Base-by-base conservation (phyloP, 2,329 filamentous ascomycete genomes). In the Orbilia brochopaga region DNA sequence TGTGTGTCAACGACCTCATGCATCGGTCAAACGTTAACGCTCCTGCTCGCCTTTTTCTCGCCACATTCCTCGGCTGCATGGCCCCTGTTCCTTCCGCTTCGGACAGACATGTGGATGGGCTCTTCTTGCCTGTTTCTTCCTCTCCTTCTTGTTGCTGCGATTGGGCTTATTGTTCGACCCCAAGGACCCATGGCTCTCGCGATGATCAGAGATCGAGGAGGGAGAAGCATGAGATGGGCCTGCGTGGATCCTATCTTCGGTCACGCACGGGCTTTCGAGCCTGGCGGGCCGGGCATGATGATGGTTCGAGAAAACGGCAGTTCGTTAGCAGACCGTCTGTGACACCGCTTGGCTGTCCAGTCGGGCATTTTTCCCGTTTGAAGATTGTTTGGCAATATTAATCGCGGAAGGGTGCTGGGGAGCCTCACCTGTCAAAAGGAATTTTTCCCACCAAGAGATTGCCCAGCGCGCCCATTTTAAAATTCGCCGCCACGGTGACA, bases 31-130 rank as follows among this genome's bases (percentile, higher is more conserved):
- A 24, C 59, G 56, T 53, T 44, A 19, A 24, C 59, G 56, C 58
- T 44, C 15, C 42, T 56, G 27, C 52, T 64, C 52, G 52, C 61
- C 52, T 69, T 63, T 63, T 56, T 56, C 64, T 69, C 64, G 57
- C 53, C 52, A 69, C 65, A 69, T 69, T 69, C 65, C 59, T 70
- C 59, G 66, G 58, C 50, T 64, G 66, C 15, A 40, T 55, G 27
- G 48, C 59, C 53, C 60, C 35, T 40, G 54, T 66, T 24, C 57
- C 55, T 69, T 57, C 57, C 46, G 35, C 53, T 46, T 63, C 37
- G 21, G 37, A 63, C 65, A 69, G 37, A 63, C 65, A 69, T 69
- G 65, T 69, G 65, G 57, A 69, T 57, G 58, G n/a, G 58, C 46
- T 69, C 61, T 57, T 62, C 44, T 58, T 61, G 57, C 57, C 64